Percentiles rank a stretch among this genome's conserved stretches.
Conservation (phyloP, 2,329 filamentous ascomycete species). For the Colletotrichum sp. region DNA sequence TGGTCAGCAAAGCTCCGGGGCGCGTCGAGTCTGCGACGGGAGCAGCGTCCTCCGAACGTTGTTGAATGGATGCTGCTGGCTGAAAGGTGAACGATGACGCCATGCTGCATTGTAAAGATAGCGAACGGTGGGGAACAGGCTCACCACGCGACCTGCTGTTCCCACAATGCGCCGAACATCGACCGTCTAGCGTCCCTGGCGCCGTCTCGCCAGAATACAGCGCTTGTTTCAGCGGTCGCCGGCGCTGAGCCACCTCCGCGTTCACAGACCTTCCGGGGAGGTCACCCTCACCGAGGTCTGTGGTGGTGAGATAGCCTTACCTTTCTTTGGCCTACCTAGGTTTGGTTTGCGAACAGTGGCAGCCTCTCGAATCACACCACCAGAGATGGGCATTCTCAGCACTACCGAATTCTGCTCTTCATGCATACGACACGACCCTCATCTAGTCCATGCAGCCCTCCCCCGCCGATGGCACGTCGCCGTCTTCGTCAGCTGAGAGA, state of each 20-base stretch:
- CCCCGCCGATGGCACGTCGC: background rate
- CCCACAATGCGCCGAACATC: background rate
- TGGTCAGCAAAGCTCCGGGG: background rate
- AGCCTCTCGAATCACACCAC: background rate
- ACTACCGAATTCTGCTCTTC: background rate
- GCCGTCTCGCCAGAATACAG: background rate
- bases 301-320: background rate
- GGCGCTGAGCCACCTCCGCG: background rate
- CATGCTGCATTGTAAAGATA: slow-evolving; percentile 1
- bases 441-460: background rate
- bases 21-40: background rate
- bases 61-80: background rate
- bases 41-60: background rate
- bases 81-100: slow-evolving; percentile 6
- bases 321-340: background rate
- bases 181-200: background rate
- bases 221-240: slow-evolving; percentile 5
- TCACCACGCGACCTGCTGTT: background rate
- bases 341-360: background rate
- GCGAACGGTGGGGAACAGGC: background rate
- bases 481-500: background rate
- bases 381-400: background rate
- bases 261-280: background rate
- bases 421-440: background rate
- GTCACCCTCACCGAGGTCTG: background rate